Evolutionary conservation across 176 grass and related monocot genomes (phyloP), one percentile per base, ranked within the genome.

Genomic region (Oryza punctata): DNA sequence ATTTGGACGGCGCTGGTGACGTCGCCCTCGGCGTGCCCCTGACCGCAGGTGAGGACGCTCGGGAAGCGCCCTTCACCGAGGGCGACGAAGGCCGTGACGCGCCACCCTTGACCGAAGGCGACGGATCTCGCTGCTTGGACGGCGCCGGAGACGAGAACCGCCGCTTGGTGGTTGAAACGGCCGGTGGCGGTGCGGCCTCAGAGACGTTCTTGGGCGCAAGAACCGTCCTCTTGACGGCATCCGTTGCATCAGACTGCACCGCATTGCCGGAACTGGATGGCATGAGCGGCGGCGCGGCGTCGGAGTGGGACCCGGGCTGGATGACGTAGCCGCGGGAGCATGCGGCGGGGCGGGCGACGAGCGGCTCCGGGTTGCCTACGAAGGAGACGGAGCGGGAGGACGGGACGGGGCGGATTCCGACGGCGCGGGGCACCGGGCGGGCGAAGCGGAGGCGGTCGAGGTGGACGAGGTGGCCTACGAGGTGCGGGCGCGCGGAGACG

Each of bases 391-490:
- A 30, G 16, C 88, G 87, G 9, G 91, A 87, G 10, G 89, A 87
- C 0, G 94, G 84, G 1, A 94, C 90, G 37, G 78, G 75, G 23
- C 95, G 90, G 73, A 97, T 83, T 18, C 95, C 95, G n/a, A 88
- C 24, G 3, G 95, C 95, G 67, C 91, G 92, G 13, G 95, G 95
- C 0, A 94, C 89, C 0, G 95, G 94, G 29, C 69, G 81, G 30
- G 92, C 89, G 60, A 94, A 92, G 49, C 83, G 76, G 78, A 97
- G 81, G 59, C 90, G 90, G 43, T 97, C 92, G 75, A 97, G 86
- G 89, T 94, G 94, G 65, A 97, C 92, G 52, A 97, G 85, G 52
- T 94, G 95, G 1, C 92, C 95, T 38, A 97, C 90, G 72, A 97
- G 70, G 65, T 94, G 92, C 1, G 90, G 63, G 45, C 90, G 86